Evolutionary conservation across 805 yeast genomes (phyloP), one percentile per base, ranked within the genome.

Genomic region (Ogataea thermomethanolica): DNA sequence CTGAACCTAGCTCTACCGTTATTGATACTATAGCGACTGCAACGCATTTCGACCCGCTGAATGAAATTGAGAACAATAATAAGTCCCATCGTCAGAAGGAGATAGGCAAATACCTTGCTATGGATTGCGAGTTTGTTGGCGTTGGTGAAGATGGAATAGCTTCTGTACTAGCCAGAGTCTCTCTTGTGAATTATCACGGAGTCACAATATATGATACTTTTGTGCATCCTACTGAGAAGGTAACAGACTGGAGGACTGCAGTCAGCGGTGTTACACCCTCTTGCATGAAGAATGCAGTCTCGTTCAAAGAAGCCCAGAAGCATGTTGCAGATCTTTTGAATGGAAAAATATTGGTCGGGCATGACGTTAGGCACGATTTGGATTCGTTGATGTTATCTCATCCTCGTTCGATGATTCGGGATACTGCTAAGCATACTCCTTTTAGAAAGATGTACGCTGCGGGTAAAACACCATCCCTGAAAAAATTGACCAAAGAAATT

Each of bases 111-210:
- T 89, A 74, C 50, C 44, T 89, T 2, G 87, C 96, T 1, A 76
- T 90, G 45, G 98, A 90, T 62, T 89, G 97, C 66, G 98, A 90
- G 54, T 89, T 90, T 68, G 97, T 90, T 2, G 96, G 96, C 8
- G 81, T 84, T 2, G 96, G 96, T 0, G 76, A 74, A 5, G 81
- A 79, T 8, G 95, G 95, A 5, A 44, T 58, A 8, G 77, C 71
- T 33, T 79, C 88, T 5, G 91, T 81, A 1, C 66, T 90, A 11
- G 97, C 95, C 0, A 71, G 97, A 50, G 93, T 89, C 0, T 87
- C 96, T 0, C 66, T 90, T 9, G 96, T 90, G 3, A 88, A 90
- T 57, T 87, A 71, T 58, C 81, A 76, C 54, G 96, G 97, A 0
- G 75, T 76, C 48, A 70, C 77, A 0, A 56, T 90, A 0, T 68